Evolutionary conservation across 2,329 filamentous ascomycete genomes (phyloP).

Genomic region (Dactylellina parvicollis): DNA sequence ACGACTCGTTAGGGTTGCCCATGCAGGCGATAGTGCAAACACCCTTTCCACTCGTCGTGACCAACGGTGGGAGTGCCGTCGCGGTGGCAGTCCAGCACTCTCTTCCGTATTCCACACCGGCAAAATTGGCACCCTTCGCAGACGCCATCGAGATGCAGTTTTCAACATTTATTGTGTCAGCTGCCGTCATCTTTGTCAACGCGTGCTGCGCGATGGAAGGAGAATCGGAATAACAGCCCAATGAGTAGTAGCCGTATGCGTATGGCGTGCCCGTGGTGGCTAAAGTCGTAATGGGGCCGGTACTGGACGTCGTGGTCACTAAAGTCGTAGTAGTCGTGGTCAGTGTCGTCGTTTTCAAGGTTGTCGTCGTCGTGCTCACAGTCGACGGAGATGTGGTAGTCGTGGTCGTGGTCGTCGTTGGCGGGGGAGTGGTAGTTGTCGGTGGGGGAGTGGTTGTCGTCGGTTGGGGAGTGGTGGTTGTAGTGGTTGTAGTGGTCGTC

Average conservation of each 20-base stretch:
- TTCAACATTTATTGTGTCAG: constrained; percentile 49
- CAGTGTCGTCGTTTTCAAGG: neutral
- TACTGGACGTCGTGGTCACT: neutral
- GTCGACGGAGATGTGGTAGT: constrained; percentile 10
- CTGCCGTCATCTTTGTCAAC: constrained; percentile 21
- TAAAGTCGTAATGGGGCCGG: neutral
- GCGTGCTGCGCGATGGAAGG: constrained; percentile 13
- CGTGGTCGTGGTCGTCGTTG: constrained; percentile 1
- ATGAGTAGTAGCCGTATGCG: constrained; percentile 8
- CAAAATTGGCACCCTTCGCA: constrained; percentile 61
- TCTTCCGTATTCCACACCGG: constrained; percentile 62
- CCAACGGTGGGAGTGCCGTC: constrained; percentile 32
- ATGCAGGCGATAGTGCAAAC: constrained; percentile 35
- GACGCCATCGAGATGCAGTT: constrained; percentile 59
- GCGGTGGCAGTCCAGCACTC: constrained; percentile 19
- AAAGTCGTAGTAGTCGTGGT: constrained; percentile 9
- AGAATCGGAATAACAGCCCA: constrained; percentile 38
- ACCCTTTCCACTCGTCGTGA: constrained; percentile 36
- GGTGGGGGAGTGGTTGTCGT: neutral
- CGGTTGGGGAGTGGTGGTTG: constrained; percentile 1
- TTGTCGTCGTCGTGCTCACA: constrained; percentile 9
- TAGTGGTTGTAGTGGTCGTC: constrained; percentile 9
- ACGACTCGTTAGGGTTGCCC: constrained; percentile 28
- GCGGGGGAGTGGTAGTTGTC: constrained; percentile 5
- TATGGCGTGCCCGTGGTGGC: constrained; percentile 4